phyloP scores from a whole-genome alignment of 352 stramenopile genomes.

The Phytopythium kandeliae region DNA sequence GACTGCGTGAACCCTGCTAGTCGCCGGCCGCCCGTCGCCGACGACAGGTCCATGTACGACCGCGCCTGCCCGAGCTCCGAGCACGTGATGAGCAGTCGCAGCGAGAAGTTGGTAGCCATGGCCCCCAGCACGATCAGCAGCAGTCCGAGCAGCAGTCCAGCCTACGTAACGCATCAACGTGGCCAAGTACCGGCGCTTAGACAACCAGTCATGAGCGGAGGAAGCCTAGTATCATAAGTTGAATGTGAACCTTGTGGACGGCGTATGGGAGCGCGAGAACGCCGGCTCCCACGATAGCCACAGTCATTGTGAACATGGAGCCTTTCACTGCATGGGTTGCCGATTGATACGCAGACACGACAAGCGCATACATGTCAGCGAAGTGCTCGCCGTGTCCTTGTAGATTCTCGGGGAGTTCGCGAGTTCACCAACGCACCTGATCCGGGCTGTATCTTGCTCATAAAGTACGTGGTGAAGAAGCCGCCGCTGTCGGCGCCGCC shows the following conservation, averaged over 20 bases:
- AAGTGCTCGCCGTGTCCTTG: too few species aligned
- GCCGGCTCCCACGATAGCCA: conserved; percentile 80
- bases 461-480: conserved; percentile 70
- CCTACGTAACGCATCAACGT: conserved; percentile 9
- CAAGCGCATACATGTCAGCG: too few species aligned
- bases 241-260: conserved; percentile 58
- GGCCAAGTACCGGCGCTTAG: too few species aligned
- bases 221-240: too few species aligned
- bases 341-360: too few species aligned
- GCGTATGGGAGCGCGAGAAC: conserved; percentile 79
- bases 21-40: conserved; percentile 49
- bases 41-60: conserved; percentile 84
- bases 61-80: conserved; percentile 62
- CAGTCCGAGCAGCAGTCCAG: conserved; percentile 67
- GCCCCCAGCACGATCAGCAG: conserved; percentile 60
- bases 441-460: conserved; percentile 80
- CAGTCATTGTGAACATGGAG: conserved; percentile 89
- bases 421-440: conserved; percentile 69
- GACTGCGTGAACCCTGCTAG: conserved; percentile 71
- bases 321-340: conserved; percentile 78
- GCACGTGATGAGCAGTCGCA: conserved; percentile 74
- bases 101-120: conserved; percentile 75
- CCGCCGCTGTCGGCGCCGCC: conserved; percentile 22
- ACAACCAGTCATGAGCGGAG: too few species aligned
- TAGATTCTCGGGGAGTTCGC: too few species aligned